Conservation (phyloP, 495 filamentous ascomycete genomes). For the Jackrogersella multiformis region DNA sequence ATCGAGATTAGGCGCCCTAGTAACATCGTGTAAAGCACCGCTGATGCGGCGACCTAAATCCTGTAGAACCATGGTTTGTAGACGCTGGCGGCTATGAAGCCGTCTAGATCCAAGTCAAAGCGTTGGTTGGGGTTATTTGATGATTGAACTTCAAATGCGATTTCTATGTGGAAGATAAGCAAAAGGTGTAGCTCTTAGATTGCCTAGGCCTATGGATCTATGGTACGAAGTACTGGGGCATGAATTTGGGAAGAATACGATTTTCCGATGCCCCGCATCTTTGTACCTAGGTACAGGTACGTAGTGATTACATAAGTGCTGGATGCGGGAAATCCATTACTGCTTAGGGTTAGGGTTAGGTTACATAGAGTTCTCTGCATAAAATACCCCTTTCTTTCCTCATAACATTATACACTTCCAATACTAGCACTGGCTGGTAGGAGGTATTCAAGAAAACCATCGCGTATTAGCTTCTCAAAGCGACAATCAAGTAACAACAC, state of each 20-base stretch:
- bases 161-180: background rate
- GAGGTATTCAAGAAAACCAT: too few relatives aligned
- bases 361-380: too few relatives aligned
- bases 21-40: conserved; percentile 92
- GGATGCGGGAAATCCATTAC: too few relatives aligned
- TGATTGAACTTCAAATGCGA: background rate
- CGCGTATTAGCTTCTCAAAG: too few relatives aligned
- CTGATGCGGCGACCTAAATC: conserved; percentile 99
- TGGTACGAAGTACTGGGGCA: too few relatives aligned
- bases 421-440: too few relatives aligned
- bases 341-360: too few relatives aligned
- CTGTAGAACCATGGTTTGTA: conserved; percentile 96
- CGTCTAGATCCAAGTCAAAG: conserved; percentile 3
- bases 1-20: conserved; percentile 88
- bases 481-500: too few relatives aligned
- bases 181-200: background rate
- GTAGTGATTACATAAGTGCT: background rate
- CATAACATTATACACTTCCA: too few relatives aligned
- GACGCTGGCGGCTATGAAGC: conserved; percentile 22
- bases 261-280: conserved; percentile 16
- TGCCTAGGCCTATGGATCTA: background rate
- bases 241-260: conserved; percentile 9
- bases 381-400: too few relatives aligned
- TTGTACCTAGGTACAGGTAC: background rate
- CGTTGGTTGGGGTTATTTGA: conserved; percentile 3